Evolutionary conservation across 305 asterid genomes (phyloP).

Genomic region (Solanum hybrid): DNA sequence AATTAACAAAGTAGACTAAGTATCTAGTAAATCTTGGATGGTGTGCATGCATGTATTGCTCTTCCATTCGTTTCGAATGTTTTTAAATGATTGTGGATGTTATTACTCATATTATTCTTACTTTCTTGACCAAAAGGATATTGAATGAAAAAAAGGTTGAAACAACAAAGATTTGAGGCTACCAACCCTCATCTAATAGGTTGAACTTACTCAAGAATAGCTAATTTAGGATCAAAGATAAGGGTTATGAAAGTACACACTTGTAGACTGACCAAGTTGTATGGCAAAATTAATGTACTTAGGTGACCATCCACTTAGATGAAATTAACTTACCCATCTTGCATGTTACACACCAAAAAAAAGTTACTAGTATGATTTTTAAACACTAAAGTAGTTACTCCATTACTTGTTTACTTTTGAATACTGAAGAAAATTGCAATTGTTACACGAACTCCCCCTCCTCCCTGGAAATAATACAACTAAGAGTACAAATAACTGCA

Average conservation of each 20-base stretch:
- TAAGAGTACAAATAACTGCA: not conserved
- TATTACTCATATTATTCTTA: not conserved
- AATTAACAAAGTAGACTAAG: not conserved
- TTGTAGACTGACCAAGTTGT: not conserved
- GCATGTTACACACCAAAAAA: not conserved
- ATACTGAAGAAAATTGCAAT: not conserved
- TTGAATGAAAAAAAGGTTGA: no score
- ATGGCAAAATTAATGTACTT: not conserved
- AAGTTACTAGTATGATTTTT: not conserved
- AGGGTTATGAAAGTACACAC: not conserved
- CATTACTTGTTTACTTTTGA: not conserved
- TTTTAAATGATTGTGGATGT: no score
- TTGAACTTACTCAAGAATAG: not conserved
- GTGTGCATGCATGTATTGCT: not conserved
- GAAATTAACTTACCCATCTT: not conserved
- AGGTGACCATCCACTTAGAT: not conserved
- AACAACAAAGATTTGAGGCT: not conserved
- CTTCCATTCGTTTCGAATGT: not conserved
- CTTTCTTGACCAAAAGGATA: not conserved
- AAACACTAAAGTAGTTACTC: not conserved
- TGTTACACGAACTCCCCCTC: not conserved
- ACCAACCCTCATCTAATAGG: not conserved
- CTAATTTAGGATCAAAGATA: not conserved
- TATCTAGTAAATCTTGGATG: not conserved
- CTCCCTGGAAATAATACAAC: not conserved